phyloP scores from a whole-genome alignment of 768 basidiomycete genomes.

The Podaxis pistillaris region DNA sequence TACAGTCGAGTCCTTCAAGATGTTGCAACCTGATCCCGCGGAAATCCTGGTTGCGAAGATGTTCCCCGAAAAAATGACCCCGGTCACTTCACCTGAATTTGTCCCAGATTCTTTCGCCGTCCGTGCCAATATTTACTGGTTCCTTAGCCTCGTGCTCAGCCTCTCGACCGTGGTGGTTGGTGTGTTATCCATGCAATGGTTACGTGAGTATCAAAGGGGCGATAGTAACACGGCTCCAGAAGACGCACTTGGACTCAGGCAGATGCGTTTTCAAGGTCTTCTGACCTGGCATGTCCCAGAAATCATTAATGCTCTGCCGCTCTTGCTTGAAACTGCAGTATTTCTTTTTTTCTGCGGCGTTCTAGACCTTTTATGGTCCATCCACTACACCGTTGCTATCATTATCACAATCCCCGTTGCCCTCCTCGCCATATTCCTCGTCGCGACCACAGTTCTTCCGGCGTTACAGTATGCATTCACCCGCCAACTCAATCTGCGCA shows the following conservation, averaged over 20 bases:
- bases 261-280: constrained; percentile 27
- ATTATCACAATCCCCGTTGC: constrained; percentile 21
- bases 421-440: constrained; percentile 17
- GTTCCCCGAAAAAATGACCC: constrained; percentile 9
- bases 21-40: constrained; percentile 21
- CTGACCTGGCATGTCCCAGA: constrained; percentile 26
- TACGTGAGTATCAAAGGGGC: constrained; percentile 20
- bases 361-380: constrained; percentile 25
- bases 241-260: constrained; percentile 20
- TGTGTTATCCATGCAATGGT: constrained; percentile 22
- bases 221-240: constrained; percentile 12
- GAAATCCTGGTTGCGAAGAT: constrained; percentile 16
- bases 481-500: background rate
- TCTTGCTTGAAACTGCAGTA: constrained; percentile 27
- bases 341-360: constrained; percentile 28
- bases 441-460: constrained; percentile 24
- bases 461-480: constrained; percentile 17
- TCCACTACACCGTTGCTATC: constrained; percentile 20
- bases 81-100: background rate
- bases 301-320: constrained; percentile 25
- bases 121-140: constrained; percentile 19
- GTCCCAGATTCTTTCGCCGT: constrained; percentile 8
- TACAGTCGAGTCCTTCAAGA: constrained; percentile 22
- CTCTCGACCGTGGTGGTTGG: constrained; percentile 18
- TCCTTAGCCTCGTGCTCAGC: constrained; percentile 18